A percentile compares a stretch with the other conserved stretches of the same genome.
Conservation (phyloP, 768 basidiomycete genomes). For the Xerocomellus chrysenteron region DNA sequence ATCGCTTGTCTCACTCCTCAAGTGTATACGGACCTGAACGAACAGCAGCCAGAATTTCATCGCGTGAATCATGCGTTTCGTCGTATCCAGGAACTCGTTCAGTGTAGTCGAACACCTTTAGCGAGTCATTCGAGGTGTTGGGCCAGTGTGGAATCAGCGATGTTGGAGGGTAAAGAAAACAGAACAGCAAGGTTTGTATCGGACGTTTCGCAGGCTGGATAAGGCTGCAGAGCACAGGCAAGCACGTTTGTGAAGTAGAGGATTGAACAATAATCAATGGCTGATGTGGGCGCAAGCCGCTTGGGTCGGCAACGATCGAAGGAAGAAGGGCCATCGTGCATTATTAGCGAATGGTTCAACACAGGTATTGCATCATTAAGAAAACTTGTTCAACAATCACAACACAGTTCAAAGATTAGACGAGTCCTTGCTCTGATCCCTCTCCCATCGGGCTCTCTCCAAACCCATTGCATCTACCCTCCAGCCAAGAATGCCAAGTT, state of each 20-base stretch:
- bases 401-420: conserved; percentile 7
- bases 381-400: neutral
- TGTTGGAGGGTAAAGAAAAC: conserved; percentile 55
- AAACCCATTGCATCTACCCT: conserved; percentile 45
- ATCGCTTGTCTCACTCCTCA: neutral
- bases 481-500: conserved; percentile 60
- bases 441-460: conserved; percentile 48
- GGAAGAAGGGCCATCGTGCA: conserved; percentile 28
- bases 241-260: conserved; percentile 53
- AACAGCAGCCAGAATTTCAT: conserved; percentile 42
- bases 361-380: neutral
- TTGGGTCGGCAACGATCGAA: conserved; percentile 27
- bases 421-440: conserved; percentile 14
- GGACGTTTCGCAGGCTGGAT: conserved; percentile 30
- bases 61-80: conserved; percentile 35
- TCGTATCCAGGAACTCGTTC: conserved; percentile 53
- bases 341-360: neutral
- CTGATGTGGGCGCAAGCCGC: conserved; percentile 30
- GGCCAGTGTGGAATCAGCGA: conserved; percentile 37
- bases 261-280: conserved; percentile 59
- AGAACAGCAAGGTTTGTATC: conserved; percentile 47
- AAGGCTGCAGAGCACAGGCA: conserved; percentile 54
- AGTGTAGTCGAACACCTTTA: conserved; percentile 51
- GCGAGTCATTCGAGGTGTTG: conserved; percentile 12
- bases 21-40: conserved; percentile 34